Evolutionary conservation across 2,329 filamentous ascomycete species (phyloP).

Genomic region (Diaporthe ampelina): DNA sequence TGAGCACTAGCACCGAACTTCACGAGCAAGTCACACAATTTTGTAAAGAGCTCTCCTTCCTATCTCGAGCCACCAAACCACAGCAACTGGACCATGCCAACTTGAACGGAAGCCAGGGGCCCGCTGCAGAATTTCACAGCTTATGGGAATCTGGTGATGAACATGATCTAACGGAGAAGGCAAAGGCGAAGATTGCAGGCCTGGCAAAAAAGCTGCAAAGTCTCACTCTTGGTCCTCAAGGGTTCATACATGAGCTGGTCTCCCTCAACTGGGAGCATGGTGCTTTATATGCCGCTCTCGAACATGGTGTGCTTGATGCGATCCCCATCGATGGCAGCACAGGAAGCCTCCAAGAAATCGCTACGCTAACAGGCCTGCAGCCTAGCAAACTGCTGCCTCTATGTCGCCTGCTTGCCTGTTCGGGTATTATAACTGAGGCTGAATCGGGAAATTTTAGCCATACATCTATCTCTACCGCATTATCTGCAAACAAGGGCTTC

Average conservation of each 20-base stretch:
- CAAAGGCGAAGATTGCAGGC: not conserved
- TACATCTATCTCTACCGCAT: constrained; percentile 5
- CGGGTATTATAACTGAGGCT: constrained; percentile 1
- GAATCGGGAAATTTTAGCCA: not conserved
- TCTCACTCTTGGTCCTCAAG: constrained; percentile 2
- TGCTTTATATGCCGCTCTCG: constrained; percentile 12
- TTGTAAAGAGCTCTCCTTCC: not conserved
- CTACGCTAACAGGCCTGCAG: not conserved
- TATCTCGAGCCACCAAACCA: not conserved
- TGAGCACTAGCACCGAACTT: not conserved
- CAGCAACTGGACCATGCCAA: not conserved
- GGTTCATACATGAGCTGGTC: constrained; percentile 3
- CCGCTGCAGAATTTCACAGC: not conserved
- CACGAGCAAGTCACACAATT: constrained; percentile 6
- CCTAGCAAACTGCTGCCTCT: not conserved
- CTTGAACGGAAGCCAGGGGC: not conserved
- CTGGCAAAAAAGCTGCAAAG: constrained; percentile 6
- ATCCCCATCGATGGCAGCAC: not conserved
- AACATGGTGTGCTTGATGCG: not conserved
- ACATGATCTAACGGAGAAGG: not conserved
- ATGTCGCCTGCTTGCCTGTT: constrained; percentile 8
- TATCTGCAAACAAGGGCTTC: not conserved
- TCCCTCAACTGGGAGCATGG: constrained; percentile 18
- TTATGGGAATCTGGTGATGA: constrained; percentile 4
- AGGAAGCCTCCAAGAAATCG: not conserved